Evolutionary conservation across 345 rosid genomes (phyloP), one percentile per base, ranked within the genome.

Genomic region (Triadica sebifera): DNA sequence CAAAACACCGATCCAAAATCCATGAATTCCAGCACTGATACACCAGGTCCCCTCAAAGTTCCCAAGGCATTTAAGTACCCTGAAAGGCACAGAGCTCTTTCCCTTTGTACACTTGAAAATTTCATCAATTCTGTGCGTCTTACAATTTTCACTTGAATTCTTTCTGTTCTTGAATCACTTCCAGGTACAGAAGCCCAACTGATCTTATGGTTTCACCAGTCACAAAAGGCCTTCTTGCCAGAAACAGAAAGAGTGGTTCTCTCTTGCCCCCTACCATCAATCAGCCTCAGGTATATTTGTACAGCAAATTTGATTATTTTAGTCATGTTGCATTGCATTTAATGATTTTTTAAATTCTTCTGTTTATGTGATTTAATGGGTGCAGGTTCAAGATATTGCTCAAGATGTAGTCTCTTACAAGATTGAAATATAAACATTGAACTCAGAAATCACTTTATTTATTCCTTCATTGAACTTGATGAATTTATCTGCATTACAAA

Each of bases 121-220:
- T 29, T 1, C 34, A 29, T 29, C 34, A 29, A 29, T 29, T 29
- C 34, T 29, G 34, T 29, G 34, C 34, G 1, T 29, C 34, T 29
- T 29, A 29, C 34, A 1, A 29, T 29, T 59, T 59, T 29, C 3
- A 25, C 1, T 9, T 24, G n/a, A 24, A 4, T 37, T 39, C 47
- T 71, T 17, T 7, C 34, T 7, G 63, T 34, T 41, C 62, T 17
- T 77, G 63, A 6, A 6, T 45, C 2, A 8, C 1, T 70, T 12
- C 49, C 68, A 93, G 98, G 84, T 89, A 91, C 61, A 81, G 87
- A 67, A 94, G 97, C 73, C 98, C 97, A 17, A 94, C 98, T 16
- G 97, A 92, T 76, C 85, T 90, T 49, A 89, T 94, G 88, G 80
- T 94, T 80, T 94, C 97, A 25, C 97, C 97, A 2, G 74, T 90